Conservation (phyloP, 192 early-diverging fungal genomes). For the Coemansia sp. region DNA sequence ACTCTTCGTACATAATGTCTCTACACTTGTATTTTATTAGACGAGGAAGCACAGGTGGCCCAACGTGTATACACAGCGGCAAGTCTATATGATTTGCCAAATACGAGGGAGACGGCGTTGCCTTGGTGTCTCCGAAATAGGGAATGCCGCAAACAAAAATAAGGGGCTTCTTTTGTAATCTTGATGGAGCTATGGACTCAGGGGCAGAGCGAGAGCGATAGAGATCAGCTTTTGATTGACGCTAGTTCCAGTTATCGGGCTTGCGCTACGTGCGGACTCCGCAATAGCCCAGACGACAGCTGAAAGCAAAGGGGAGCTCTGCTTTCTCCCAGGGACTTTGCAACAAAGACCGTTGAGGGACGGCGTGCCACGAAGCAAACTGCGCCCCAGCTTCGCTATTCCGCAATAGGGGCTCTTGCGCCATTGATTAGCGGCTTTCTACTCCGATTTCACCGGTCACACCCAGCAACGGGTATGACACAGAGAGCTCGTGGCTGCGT, state of each 20-base stretch:
- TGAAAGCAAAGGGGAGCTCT: background rate
- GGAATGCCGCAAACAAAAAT: slow-evolving; percentile 4
- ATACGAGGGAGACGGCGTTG: background rate
- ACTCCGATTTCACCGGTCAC: background rate
- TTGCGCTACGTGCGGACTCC: slow-evolving; percentile 4
- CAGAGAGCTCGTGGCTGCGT: background rate
- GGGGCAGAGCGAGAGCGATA: too few species aligned
- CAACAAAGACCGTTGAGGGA: background rate
- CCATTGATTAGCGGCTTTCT: background rate
- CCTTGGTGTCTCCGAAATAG: background rate
- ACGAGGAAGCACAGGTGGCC: background rate
- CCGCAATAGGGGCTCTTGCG: background rate
- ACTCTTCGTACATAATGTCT: background rate
- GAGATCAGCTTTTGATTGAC: background rate
- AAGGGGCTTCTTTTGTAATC: background rate
- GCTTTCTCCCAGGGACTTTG: background rate
- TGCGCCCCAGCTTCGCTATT: background rate
- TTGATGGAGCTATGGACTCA: background rate
- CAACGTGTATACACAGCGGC: background rate
- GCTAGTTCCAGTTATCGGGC: background rate
- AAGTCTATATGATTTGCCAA: background rate
- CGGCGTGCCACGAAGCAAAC: background rate
- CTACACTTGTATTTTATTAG: background rate
- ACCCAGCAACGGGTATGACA: background rate
- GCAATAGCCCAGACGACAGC: background rate